Percentiles rank a stretch among this genome's conserved stretches.
Evolutionary conservation across 345 rosid genomes (phyloP).

Genomic region (Stellera chamaejasme): DNA sequence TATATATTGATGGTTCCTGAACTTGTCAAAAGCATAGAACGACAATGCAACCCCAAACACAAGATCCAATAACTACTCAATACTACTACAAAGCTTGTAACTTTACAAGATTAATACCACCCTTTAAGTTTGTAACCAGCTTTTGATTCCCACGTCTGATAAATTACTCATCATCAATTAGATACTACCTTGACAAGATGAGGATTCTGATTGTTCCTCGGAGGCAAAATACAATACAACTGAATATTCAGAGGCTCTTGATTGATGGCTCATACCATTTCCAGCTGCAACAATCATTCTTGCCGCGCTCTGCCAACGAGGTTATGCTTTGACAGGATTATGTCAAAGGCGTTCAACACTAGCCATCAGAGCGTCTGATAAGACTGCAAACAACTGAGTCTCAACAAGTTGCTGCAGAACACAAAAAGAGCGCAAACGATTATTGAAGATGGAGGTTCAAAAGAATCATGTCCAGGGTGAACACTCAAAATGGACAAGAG

Average conservation of each 20-base stretch:
- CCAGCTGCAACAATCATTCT: slow-evolving; percentile 14
- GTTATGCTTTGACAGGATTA: slow-evolving; percentile 1
- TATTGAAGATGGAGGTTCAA: background rate
- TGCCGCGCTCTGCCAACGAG: background rate
- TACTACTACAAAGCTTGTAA: no score
- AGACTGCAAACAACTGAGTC: slow-evolving; percentile 69
- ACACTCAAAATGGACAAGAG: background rate
- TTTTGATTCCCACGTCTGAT: no score
- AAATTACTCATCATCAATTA: no score
- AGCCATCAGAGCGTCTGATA: slow-evolving; percentile 63
- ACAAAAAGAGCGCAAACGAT: background rate
- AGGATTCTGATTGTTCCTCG: no score
- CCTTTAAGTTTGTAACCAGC: no score
- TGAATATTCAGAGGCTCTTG: background rate
- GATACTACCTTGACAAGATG: no score
- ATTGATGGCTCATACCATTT: background rate
- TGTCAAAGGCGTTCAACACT: slow-evolving; percentile 59
- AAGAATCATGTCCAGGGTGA: background rate
- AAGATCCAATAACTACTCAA: no score
- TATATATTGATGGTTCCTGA: no score
- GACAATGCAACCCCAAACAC: no score
- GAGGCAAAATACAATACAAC: background rate
- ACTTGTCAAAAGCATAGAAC: no score
- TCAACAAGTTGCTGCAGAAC: slow-evolving; percentile 64
- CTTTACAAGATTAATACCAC: no score